phyloP scores from a whole-genome alignment of 257 asterid genomes.

The Forsythia suspensa region DNA sequence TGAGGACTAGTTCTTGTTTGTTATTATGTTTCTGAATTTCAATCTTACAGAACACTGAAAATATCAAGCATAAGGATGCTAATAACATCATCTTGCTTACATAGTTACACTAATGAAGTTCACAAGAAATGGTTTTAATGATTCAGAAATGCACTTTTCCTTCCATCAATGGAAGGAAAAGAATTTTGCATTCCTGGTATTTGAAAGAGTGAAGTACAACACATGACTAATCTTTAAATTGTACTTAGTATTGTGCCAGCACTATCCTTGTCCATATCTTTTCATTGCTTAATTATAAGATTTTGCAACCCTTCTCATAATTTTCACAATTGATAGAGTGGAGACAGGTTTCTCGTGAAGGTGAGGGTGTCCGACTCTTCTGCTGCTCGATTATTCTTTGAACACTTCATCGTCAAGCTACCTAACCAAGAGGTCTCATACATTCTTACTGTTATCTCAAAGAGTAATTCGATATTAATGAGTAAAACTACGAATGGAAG shows the following conservation, averaged over 20 bases:
- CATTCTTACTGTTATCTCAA: background rate
- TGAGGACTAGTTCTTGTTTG: background rate
- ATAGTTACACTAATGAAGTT: background rate
- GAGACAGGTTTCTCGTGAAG: slow-evolving; percentile 75
- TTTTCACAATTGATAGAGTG: slow-evolving; percentile 55
- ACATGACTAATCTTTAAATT: background rate
- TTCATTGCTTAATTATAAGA: background rate
- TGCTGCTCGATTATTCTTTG: slow-evolving; percentile 74
- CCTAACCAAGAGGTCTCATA: slow-evolving; percentile 67
- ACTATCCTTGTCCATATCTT: background rate
- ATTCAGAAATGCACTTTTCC: background rate
- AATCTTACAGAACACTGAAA: background rate
- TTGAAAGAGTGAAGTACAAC: background rate
- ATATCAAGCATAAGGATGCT: background rate
- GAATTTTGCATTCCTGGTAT: background rate
- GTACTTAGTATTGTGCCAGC: no score
- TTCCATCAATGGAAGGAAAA: background rate
- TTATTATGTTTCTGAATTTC: background rate
- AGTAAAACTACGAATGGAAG: background rate
- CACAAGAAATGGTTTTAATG: background rate
- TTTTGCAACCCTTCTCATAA: slow-evolving; percentile 12
- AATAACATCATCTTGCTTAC: background rate
- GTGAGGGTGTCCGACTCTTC: slow-evolving; percentile 66
- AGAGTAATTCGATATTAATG: background rate
- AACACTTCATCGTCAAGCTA: slow-evolving; percentile 71